These are phyloP conservation scores for Nigrograna mackinnonii DNA, from an alignment of 2,329 filamentous ascomycete species.

Conservation along the genomic window DNA sequence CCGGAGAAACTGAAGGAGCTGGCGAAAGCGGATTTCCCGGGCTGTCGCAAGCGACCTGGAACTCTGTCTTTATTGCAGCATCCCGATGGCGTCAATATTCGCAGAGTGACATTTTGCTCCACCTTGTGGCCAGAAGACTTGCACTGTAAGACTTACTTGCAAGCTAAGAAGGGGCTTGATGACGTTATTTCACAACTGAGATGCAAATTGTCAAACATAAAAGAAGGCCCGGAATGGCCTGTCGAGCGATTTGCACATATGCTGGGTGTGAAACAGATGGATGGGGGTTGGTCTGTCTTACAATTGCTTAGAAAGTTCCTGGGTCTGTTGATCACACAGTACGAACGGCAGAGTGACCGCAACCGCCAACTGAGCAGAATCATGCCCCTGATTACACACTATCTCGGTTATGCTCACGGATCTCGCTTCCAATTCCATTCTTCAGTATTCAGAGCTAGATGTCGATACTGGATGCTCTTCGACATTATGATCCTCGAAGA, in stretches of 20 bases:
- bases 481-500: background rate
- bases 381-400: background rate
- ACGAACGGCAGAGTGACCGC: background rate
- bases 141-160: background rate
- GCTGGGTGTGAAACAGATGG: background rate
- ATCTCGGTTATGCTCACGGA: background rate
- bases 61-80: too few species aligned
- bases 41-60: background rate
- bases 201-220: background rate
- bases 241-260: background rate
- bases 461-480: background rate
- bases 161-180: background rate
- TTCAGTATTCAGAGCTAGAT: background rate
- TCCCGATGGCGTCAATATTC: background rate
- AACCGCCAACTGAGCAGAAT: background rate
- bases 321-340: background rate
- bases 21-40: background rate
- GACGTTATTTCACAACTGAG: background rate
- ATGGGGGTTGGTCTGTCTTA: background rate
- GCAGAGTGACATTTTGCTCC: background rate
- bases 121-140: background rate
- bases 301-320: background rate
- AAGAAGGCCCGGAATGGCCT: background rate
- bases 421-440: background rate
- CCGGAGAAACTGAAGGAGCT: background rate